These are phyloP conservation scores for Suhomyces atakaporum DNA, from an alignment of 1,139 yeast species.

Conservation along the genomic window DNA sequence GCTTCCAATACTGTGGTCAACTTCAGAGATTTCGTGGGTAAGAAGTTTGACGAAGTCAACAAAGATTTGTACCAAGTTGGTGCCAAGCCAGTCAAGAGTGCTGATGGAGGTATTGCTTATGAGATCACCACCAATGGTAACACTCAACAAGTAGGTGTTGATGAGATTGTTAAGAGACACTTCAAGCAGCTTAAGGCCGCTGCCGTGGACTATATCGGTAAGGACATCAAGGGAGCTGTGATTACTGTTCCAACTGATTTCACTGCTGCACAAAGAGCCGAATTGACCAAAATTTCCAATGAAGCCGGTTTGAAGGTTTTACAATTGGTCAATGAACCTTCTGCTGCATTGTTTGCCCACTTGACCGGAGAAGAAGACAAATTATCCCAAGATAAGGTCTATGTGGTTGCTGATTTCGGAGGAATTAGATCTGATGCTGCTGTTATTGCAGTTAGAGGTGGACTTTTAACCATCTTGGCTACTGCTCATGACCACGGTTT, in stretches of 20 bases:
- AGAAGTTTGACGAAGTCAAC: conserved; percentile 68
- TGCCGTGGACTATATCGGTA: conserved; percentile 91
- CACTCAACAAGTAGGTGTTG: conserved; percentile 57
- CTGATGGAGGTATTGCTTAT: conserved; percentile 72
- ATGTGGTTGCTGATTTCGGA: conserved; percentile 95
- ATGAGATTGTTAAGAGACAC: conserved; percentile 83
- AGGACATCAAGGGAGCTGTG: conserved; percentile 77
- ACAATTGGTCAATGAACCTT: conserved; percentile 91
- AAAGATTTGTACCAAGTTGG: conserved; percentile 56
- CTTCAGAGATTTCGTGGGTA: conserved; percentile 92
- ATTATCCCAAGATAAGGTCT: conserved; percentile 69
- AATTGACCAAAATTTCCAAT: conserved; percentile 61
- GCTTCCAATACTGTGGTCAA: conserved; percentile 83
- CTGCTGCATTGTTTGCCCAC: conserved; percentile 87
- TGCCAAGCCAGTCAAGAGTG: conserved; percentile 69
- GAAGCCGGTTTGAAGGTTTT: conserved; percentile 77
- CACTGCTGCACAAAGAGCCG: conserved; percentile 68
- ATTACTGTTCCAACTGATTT: conserved; percentile 91
- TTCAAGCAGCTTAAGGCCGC: conserved; percentile 79
- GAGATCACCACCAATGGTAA: conserved; percentile 53
- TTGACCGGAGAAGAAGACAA: conserved; percentile 56
- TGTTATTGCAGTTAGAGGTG: conserved; percentile 89
- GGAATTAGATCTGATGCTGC: conserved; percentile 97
- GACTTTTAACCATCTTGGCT: conserved; percentile 84
- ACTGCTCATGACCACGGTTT: conserved; percentile 81